Evolutionary conservation across 441 rosid genomes (phyloP).

Genomic region (Gossypium gossypioides): DNA sequence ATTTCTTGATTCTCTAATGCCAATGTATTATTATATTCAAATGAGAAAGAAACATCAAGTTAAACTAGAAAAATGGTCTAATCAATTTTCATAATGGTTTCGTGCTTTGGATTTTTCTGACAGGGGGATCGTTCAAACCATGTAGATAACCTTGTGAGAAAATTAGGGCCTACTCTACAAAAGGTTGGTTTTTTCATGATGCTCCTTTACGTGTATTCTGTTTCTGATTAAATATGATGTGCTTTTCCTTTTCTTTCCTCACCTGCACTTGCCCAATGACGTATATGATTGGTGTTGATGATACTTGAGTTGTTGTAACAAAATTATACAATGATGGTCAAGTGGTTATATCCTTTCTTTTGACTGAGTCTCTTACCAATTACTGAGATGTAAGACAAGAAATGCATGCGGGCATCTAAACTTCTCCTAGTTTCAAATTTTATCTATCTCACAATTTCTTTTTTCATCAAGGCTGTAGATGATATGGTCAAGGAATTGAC

Average conservation of each 20-base stretch:
- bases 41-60: neutral
- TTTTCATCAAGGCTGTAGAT: neutral
- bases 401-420: neutral
- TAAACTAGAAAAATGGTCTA: neutral
- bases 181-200: constrained; percentile 34
- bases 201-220: constrained; percentile 1
- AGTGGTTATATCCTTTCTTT: neutral
- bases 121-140: constrained; percentile 41
- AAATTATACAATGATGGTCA: neutral
- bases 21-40: neutral
- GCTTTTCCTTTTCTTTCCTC: neutral
- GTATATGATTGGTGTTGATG: neutral
- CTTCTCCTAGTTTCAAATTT: neutral
- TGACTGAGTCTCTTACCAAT: neutral
- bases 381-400: neutral
- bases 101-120: constrained; percentile 10
- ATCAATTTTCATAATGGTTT: constrained; percentile 1
- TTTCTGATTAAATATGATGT: constrained; percentile 4
- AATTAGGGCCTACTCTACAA: constrained; percentile 40
- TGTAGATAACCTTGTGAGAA: constrained; percentile 33
- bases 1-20: neutral
- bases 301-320: neutral
- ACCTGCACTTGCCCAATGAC: neutral
- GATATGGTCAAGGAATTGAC: neutral
- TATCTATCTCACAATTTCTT: neutral